Base-by-base conservation (phyloP, 2,329 filamentous ascomycete genomes). In the Xenoacremonium recifei region DNA sequence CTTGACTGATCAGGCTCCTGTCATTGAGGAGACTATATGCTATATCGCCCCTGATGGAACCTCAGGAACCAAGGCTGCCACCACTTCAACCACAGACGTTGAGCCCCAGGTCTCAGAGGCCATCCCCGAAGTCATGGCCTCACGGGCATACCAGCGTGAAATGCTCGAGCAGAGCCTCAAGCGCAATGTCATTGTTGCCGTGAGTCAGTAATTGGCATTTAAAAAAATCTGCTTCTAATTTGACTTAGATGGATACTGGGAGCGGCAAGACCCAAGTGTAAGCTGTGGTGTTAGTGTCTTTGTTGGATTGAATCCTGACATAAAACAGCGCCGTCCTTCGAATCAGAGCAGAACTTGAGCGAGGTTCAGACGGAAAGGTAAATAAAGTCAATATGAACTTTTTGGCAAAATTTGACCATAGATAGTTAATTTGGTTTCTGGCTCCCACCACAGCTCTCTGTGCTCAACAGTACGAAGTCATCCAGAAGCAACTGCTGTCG, bases 201-300 rank as follows among this genome's bases (percentile, higher is more conserved):
- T 88, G 68, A 47, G 72, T 64, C 23, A 17, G 3, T 13, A 11
- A 4, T 15, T 12, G 12, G 6, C 7, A 21, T n/a, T 30, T 27
- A 10, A 2, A n/a, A 5, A 21, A 9, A 30, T 3, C 12, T 27
- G 17, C 18, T 25, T 2, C 45, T 57, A 13, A 57, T 33, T 5
- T 21, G 11, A 1, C 5, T n/a, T 47, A 86, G 84, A 90, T 90
- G 86, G 85, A 87, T 48, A 91, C 87, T 0, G 87, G 87, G 2
- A 88, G 79, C 49, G 87, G 87, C 3, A 91, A 91, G 61, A 90
- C 87, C 3, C 82, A 85, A 50, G 78, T 90, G 85, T 88, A 75
- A 65, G 76, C 64, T 13, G 7, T 35, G 27, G 13, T 12, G 17
- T 9, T 12, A 19, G 5, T 23, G 36, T 18, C 2, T 21, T 21